phyloP scores from a whole-genome alignment of 345 rosid genomes.

The Eucalyptus rudis region DNA sequence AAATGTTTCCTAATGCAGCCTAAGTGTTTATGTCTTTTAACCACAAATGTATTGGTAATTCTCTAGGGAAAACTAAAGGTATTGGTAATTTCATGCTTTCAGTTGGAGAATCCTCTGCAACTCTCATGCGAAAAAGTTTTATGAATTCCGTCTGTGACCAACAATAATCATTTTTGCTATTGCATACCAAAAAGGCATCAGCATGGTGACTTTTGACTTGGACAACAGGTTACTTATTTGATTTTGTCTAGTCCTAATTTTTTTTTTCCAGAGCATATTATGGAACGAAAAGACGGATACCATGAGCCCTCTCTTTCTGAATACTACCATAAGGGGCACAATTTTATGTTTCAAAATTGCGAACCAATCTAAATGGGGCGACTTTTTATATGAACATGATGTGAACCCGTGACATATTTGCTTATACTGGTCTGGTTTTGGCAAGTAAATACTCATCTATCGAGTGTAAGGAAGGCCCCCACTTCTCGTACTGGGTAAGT shows the following conservation, averaged over 20 bases:
- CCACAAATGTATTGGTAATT: background rate
- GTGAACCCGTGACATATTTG: background rate
- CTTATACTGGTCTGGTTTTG: background rate
- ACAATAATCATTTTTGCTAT: background rate
- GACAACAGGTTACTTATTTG: background rate
- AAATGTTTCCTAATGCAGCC: fast-evolving
- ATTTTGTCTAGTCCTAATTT: background rate
- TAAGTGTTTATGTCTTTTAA: background rate
- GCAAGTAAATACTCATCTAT: background rate
- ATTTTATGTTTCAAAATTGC: background rate
- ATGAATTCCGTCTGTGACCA: fast-evolving
- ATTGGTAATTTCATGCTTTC: background rate
- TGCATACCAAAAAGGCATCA: background rate
- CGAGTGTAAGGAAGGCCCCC: background rate
- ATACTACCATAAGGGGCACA: background rate
- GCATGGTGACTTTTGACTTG: background rate
- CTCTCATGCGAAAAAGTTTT: too few relatives aligned
- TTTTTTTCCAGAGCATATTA: background rate
- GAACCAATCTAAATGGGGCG: background rate
- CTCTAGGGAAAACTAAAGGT: background rate
- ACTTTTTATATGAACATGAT: fast-evolving
- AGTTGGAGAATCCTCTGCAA: background rate
- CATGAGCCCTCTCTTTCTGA: background rate
- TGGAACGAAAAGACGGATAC: background rate
- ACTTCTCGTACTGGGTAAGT: background rate